A percentile compares a stretch with the other conserved stretches of the same genome.
phyloP scores from a whole-genome alignment of 495 filamentous ascomycete genomes.

The Talaromyces nanjingensis region DNA sequence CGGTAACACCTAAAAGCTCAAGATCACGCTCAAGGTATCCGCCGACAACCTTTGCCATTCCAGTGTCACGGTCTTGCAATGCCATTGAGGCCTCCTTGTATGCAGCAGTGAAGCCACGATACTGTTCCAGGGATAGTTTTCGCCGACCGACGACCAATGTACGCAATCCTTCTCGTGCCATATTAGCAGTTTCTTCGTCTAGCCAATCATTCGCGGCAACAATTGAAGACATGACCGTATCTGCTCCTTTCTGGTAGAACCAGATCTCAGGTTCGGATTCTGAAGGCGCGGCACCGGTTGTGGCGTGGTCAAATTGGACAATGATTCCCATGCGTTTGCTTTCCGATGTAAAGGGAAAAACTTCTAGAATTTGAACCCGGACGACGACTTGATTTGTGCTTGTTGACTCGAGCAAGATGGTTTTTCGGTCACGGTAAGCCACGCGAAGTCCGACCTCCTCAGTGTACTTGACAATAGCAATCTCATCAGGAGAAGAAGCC shows the following conservation, averaged over 20 bases:
- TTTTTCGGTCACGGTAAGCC: slow-evolving; percentile 76
- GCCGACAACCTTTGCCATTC: slow-evolving; percentile 70
- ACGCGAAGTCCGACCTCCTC: slow-evolving; percentile 86
- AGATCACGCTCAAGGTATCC: slow-evolving; percentile 82
- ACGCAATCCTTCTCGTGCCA: slow-evolving; percentile 93
- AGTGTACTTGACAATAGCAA: slow-evolving; percentile 95
- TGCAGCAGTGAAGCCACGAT: slow-evolving; percentile 65
- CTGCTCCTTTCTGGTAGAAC: slow-evolving; percentile 98
- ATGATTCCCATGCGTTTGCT: slow-evolving; percentile 99
- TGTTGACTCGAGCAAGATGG: slow-evolving; percentile 73
- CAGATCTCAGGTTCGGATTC: slow-evolving; percentile 68
- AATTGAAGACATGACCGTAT: slow-evolving; percentile 93
- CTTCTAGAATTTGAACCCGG: slow-evolving; percentile 81
- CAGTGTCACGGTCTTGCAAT: slow-evolving; percentile 69
- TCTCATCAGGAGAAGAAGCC: slow-evolving; percentile 95
- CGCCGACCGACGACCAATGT: slow-evolving; percentile 92
- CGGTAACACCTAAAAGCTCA: slow-evolving; percentile 90
- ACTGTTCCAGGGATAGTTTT: slow-evolving; percentile 65
- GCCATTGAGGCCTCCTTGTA: slow-evolving; percentile 76
- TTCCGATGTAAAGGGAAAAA: slow-evolving; percentile 97
- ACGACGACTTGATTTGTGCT: slow-evolving; percentile 71
- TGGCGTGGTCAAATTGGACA: slow-evolving; percentile 64
- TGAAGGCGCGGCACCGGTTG: slow-evolving; percentile 22
- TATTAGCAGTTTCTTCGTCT: slow-evolving; percentile 96
- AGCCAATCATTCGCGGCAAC: slow-evolving; percentile 96